Conservation (phyloP, 2,329 filamentous ascomycete genomes). For the Xylaria sp. region DNA sequence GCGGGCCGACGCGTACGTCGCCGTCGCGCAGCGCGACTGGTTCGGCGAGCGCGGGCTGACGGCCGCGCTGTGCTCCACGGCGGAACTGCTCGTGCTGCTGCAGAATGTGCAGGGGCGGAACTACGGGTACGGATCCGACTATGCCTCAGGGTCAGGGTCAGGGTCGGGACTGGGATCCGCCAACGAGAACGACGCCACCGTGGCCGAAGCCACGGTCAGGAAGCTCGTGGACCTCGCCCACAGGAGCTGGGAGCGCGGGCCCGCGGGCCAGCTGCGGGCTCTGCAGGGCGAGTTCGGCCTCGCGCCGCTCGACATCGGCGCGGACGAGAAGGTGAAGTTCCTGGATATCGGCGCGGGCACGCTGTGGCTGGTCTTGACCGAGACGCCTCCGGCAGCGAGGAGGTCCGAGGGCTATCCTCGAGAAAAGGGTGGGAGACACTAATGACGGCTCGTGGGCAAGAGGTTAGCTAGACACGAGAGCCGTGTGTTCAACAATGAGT, state of each 20-base stretch:
- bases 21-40: constrained; percentile 59
- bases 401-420: not conserved
- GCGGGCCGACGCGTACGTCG: constrained; percentile 56
- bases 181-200: not conserved
- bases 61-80: constrained; percentile 21
- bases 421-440: not conserved
- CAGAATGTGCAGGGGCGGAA: not conserved
- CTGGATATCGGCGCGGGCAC: constrained; percentile 32
- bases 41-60: constrained; percentile 53
- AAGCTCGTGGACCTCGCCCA: constrained; percentile 24
- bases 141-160: not conserved
- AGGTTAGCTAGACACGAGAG: not conserved
- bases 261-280: constrained; percentile 23
- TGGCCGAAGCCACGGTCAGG: constrained; percentile 3
- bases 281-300: constrained; percentile 28
- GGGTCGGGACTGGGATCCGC: not conserved
- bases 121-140: not conserved
- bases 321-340: not conserved
- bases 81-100: constrained; percentile 20
- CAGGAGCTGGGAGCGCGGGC: constrained; percentile 9
- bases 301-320: constrained; percentile 24
- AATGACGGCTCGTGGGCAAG: not conserved
- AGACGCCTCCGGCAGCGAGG: not conserved
- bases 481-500: not conserved
- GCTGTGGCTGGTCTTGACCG: constrained; percentile 37